Evolutionary conservation across 768 basidiomycete species (phyloP).

Genomic region (Asterophora lycoperdoides): DNA sequence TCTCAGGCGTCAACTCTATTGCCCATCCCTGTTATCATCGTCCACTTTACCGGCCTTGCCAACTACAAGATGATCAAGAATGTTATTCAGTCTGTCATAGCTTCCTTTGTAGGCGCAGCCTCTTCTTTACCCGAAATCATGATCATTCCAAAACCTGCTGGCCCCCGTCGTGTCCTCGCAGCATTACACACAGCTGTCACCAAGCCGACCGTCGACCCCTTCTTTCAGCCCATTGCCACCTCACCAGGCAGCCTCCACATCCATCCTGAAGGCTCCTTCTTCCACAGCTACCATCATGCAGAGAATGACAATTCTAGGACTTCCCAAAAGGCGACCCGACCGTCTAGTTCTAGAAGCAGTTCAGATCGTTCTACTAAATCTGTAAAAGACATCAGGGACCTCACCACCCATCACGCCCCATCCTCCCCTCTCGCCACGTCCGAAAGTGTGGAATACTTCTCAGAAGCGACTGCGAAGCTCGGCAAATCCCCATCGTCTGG

Average conservation of each 20-base stretch:
- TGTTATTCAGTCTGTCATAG: constrained; percentile 65
- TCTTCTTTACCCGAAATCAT: constrained; percentile 79
- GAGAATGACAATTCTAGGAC: constrained; percentile 33
- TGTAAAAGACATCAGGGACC: constrained; percentile 38
- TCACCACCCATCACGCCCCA: constrained; percentile 39
- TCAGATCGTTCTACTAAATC: constrained; percentile 64
- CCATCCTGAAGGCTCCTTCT: constrained; percentile 35
- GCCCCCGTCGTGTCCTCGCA: constrained; percentile 89
- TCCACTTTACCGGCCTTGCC: constrained; percentile 88
- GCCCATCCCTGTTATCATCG: constrained; percentile 49
- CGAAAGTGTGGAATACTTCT: constrained; percentile 78
- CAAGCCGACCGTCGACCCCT: constrained; percentile 84
- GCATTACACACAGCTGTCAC: constrained; percentile 87
- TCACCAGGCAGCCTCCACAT: constrained; percentile 78
- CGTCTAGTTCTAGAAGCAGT: constrained; percentile 48
- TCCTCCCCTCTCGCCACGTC: constrained; percentile 70
- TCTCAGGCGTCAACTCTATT: constrained; percentile 22
- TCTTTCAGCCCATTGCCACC: constrained; percentile 92
- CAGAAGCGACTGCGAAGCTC: constrained; percentile 60
- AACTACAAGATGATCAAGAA: constrained; percentile 91
- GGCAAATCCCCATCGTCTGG: constrained; percentile 80
- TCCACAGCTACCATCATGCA: constrained; percentile 33
- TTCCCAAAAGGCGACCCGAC: constrained; percentile 39
- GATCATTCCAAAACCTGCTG: constrained; percentile 96
- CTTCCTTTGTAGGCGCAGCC: constrained; percentile 39